phyloP scores from a whole-genome alignment of 257 asterid species.

The Fraxinus excelsior region DNA sequence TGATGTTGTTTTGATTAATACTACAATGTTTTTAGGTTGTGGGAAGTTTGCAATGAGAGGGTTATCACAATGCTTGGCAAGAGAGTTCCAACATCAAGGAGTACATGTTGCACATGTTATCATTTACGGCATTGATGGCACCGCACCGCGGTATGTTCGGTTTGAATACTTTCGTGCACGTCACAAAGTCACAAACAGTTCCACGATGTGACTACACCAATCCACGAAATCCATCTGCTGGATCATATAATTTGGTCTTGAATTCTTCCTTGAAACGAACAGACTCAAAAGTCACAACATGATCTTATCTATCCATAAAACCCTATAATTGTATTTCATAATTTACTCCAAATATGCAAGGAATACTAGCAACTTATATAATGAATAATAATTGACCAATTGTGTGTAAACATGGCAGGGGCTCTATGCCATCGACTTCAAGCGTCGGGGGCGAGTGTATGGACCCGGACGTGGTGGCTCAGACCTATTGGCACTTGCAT shows the following conservation, averaged over 20 bases:
- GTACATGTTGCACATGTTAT: slow-evolving; percentile 85
- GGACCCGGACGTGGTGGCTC: slow-evolving; percentile 74
- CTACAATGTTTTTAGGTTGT: slow-evolving; percentile 47
- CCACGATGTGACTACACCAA: too few relatives aligned
- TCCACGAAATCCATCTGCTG: too few relatives aligned
- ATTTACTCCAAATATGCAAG: too few relatives aligned
- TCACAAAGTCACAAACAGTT: too few relatives aligned
- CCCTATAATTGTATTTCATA: too few relatives aligned
- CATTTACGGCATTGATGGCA: slow-evolving; percentile 67
- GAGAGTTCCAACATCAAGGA: slow-evolving; percentile 75
- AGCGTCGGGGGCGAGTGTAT: slow-evolving; percentile 32
- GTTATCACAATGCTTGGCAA: slow-evolving; percentile 73
- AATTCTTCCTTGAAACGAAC: too few relatives aligned
- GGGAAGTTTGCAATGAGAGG: slow-evolving; percentile 86
- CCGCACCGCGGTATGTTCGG: slow-evolving; percentile 45
- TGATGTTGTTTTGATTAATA: neutral
- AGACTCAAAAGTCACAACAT: too few relatives aligned
- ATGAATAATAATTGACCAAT: too few relatives aligned
- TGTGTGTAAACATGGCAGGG: neutral
- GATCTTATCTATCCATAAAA: too few relatives aligned
- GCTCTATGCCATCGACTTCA: slow-evolving; percentile 21
- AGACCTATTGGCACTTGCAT: slow-evolving; percentile 86
- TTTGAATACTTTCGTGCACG: too few relatives aligned
- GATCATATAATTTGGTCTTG: too few relatives aligned
- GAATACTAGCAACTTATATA: too few relatives aligned